Percentiles rank a stretch among this genome's conserved stretches.
These are phyloP conservation scores for Lichtheimia ornata DNA, from an alignment of 371 early-diverging fungal species.

Conservation along the genomic window DNA sequence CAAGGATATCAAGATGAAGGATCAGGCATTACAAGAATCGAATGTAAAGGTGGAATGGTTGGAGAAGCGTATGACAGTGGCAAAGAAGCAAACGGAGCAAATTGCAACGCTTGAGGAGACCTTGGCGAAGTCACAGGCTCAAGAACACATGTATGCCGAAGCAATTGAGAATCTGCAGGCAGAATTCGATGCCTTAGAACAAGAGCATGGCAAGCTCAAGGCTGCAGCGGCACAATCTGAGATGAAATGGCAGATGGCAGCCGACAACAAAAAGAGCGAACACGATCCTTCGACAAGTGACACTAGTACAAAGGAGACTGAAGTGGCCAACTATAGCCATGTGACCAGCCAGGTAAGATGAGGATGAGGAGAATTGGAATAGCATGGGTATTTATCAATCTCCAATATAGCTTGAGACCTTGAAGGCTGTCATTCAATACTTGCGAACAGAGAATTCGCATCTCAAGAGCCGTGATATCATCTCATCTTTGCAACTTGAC, in stretches of 20 bases:
- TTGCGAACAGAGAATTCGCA: constrained; percentile 82
- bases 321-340: background rate
- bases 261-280: background rate
- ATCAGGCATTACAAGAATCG: constrained; percentile 77
- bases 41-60: constrained; percentile 77
- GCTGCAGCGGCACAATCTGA: constrained; percentile 45
- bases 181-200: constrained; percentile 70
- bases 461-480: constrained; percentile 62
- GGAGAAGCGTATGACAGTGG: constrained; percentile 71
- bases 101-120: constrained; percentile 62
- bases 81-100: constrained; percentile 69
- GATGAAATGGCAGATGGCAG: constrained; percentile 39
- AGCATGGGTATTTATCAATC: background rate
- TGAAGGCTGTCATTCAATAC: constrained; percentile 75
- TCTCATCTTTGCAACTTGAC: constrained; percentile 41
- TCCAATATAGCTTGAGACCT: constrained; percentile 50
- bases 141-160: constrained; percentile 72
- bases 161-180: constrained; percentile 72
- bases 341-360: background rate
- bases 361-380: background rate
- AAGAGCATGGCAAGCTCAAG: constrained; percentile 64
- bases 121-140: constrained; percentile 59
- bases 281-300: background rate
- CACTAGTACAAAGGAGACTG: background rate
- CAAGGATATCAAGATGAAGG: constrained; percentile 74